Evolutionary conservation across 331 rosid species (phyloP).

Genomic region (Stylosanthes scabra): DNA sequence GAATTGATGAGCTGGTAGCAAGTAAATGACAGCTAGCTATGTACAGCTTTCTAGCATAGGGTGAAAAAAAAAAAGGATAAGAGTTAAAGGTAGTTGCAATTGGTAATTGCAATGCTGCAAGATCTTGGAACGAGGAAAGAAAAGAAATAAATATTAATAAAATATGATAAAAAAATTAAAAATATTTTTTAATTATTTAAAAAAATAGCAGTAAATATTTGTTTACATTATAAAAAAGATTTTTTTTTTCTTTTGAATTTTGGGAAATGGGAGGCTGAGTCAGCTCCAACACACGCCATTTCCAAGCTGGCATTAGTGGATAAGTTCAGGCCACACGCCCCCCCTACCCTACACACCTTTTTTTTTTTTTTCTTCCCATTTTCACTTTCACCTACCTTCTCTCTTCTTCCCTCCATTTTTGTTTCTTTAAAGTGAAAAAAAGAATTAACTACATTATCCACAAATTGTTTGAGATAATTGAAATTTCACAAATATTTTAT

Average conservation of each 20-base stretch:
- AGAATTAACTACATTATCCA: too few relatives aligned
- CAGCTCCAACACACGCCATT: conserved; percentile 43
- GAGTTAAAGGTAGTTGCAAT: conserved; percentile 39
- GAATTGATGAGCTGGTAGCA: conserved; percentile 44
- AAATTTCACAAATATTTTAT: too few relatives aligned
- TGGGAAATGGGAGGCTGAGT: conserved; percentile 37
- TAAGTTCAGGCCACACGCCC: conserved; percentile 18
- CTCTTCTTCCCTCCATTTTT: too few relatives aligned
- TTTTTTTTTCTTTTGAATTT: neutral
- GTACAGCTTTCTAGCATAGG: conserved; percentile 5
- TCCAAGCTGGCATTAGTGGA: conserved; percentile 15
- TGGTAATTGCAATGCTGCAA: conserved; percentile 21
- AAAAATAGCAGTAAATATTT: too few relatives aligned
- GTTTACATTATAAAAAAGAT: neutral
- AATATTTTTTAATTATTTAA: too few relatives aligned
- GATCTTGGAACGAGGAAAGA: conserved; percentile 25
- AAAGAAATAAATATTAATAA: too few relatives aligned
- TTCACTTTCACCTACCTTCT: neutral
- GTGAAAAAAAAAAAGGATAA: conserved; percentile 23
- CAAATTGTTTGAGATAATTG: too few relatives aligned
- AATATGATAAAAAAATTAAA: too few relatives aligned
- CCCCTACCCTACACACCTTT: neutral
- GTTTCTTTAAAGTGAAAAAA: too few relatives aligned
- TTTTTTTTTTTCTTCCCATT: too few relatives aligned
- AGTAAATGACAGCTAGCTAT: conserved; percentile 51